phyloP scores from a whole-genome alignment of 371 early-diverging fungal genomes.

The Mortierella sp. region DNA sequence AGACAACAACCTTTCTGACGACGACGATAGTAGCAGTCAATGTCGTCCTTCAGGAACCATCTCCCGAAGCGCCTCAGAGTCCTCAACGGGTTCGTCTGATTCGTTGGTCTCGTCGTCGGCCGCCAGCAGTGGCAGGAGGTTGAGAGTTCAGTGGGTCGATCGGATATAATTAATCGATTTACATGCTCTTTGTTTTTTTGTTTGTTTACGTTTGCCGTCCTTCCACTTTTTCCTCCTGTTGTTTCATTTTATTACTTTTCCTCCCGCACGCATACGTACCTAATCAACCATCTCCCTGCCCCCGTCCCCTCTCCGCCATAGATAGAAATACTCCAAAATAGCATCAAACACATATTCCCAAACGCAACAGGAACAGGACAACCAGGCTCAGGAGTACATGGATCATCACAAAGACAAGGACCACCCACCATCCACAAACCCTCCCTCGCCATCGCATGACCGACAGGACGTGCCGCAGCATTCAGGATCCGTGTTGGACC shows the following conservation, averaged over 20 bases:
- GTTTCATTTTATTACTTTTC: neutral
- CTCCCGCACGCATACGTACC: too few relatives aligned
- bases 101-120: neutral
- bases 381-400: too few relatives aligned
- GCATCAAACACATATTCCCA: too few relatives aligned
- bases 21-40: neutral
- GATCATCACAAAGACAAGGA: too few relatives aligned
- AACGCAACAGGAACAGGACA: too few relatives aligned
- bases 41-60: neutral
- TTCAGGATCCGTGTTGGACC: too few relatives aligned
- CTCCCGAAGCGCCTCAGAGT: neutral
- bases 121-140: neutral
- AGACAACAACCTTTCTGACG: neutral
- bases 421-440: too few relatives aligned
- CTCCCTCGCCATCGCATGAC: too few relatives aligned
- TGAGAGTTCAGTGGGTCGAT: slow-evolving; percentile 6
- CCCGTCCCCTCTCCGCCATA: too few relatives aligned
- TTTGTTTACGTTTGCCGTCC: neutral
- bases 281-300: too few relatives aligned
- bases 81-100: neutral
- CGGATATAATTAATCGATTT: neutral
- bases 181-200: neutral
- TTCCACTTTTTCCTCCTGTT: neutral
- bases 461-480: too few relatives aligned
- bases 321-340: too few relatives aligned